Conservation (phyloP, 2,329 filamentous ascomycete species). For the Pseudogymnoascus sp. region DNA sequence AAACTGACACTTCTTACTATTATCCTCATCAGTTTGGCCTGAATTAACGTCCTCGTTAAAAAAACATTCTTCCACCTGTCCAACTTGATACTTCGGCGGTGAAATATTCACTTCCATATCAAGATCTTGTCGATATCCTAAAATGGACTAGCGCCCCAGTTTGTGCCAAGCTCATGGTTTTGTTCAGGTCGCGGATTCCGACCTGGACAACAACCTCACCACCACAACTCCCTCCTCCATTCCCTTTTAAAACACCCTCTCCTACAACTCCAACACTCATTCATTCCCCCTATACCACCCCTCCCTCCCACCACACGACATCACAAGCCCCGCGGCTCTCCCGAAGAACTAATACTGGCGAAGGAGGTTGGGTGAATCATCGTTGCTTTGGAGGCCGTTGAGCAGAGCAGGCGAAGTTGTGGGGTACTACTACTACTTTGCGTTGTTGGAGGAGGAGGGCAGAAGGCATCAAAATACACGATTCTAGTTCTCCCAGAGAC, state of each 20-base stretch:
- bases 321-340: not conserved
- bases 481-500: conserved; percentile 27
- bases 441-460: conserved; percentile 12
- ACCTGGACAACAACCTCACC: conserved; percentile 3
- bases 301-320: not conserved
- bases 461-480: conserved; percentile 29
- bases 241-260: not conserved
- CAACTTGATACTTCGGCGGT: not conserved
- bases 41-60: not conserved
- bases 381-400: not conserved
- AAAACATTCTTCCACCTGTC: too few species aligned
- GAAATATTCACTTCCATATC: not conserved
- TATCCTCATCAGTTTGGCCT: not conserved
- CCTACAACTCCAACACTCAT: not conserved
- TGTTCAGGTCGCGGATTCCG: not conserved
- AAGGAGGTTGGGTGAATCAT: conserved; percentile 5
- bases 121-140: not conserved
- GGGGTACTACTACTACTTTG: not conserved
- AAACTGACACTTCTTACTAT: too few species aligned
- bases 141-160: not conserved
- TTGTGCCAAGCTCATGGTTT: not conserved
- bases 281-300: not conserved
- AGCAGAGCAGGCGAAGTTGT: conserved; percentile 3
- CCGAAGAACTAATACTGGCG: not conserved
- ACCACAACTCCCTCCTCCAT: not conserved